Percentiles rank a stretch among this genome's conserved stretches.
Evolutionary conservation across 148 eudicot genomes (phyloP).

Genomic region (Heliamphora exappendiculata): DNA sequence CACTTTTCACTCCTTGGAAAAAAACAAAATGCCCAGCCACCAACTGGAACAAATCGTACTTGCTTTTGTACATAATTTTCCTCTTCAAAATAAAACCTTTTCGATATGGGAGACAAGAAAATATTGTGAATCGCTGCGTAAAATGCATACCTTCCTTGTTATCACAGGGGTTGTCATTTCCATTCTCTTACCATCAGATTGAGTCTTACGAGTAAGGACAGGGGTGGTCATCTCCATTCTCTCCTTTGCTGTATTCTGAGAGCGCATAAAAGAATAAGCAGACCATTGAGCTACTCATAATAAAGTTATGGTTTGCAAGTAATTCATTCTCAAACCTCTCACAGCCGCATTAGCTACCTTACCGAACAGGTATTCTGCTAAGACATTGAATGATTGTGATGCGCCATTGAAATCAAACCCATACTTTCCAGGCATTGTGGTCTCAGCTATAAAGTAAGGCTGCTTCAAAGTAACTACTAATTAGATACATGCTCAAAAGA

Average conservation of each 20-base stretch:
- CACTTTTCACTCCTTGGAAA: not conserved
- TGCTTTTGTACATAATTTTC: not conserved
- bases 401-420: constrained; percentile 88
- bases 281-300: not conserved
- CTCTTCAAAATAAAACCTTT: not conserved
- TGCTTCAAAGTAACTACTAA: constrained; percentile 15
- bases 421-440: constrained; percentile 78
- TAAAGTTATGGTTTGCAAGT: not conserved
- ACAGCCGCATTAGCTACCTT: constrained; percentile 51
- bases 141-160: constrained; percentile 47
- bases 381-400: constrained; percentile 78
- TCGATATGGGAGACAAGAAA: not conserved
- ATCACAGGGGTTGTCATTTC: constrained; percentile 96
- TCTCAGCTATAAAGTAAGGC: constrained; percentile 84
- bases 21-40: not conserved
- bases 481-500: not conserved
- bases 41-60: not conserved
- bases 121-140: not conserved
- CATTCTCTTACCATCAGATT: constrained; percentile 70
- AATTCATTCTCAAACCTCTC: not conserved
- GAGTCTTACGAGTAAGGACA: constrained; percentile 58
- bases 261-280: constrained; percentile 2
- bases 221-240: constrained; percentile 98
- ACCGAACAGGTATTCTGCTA: constrained; percentile 95
- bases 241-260: constrained; percentile 59